A percentile compares a stretch with the other conserved stretches of the same genome.
These are phyloP conservation scores for Colletotrichum tofieldiae DNA, from an alignment of 2,329 filamentous ascomycete genomes.

Conservation along the genomic window DNA sequence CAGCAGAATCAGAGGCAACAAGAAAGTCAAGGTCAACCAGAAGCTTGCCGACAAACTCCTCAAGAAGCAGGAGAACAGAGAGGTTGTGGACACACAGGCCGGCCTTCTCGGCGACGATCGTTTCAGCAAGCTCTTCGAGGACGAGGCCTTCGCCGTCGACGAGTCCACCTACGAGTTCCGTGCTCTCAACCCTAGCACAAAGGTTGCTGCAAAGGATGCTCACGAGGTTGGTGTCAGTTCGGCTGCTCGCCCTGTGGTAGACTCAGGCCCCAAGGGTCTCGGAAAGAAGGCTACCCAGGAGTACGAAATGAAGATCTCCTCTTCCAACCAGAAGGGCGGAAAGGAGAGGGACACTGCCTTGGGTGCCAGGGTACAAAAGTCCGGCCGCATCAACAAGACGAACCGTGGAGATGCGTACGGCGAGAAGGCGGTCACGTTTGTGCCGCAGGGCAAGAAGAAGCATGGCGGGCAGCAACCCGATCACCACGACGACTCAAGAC, in stretches of 20 bases:
- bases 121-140: constrained; percentile 91
- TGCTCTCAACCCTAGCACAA: constrained; percentile 89
- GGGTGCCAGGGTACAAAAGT: constrained; percentile 69
- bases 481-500: constrained; percentile 44
- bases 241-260: constrained; percentile 25
- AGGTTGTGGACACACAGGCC: constrained; percentile 70
- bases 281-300: constrained; percentile 34
- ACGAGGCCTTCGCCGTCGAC: constrained; percentile 93
- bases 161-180: constrained; percentile 91
- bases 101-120: constrained; percentile 86
- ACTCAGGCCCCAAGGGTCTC: constrained; percentile 32
- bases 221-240: constrained; percentile 41
- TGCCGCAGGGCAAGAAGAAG: constrained; percentile 72
- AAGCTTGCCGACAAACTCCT: constrained; percentile 82
- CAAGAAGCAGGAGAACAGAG: constrained; percentile 74
- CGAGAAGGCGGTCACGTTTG: constrained; percentile 81
- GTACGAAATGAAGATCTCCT: constrained; percentile 76
- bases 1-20: constrained; percentile 91
- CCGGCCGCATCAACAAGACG: constrained; percentile 62
- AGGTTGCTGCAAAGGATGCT: constrained; percentile 41
- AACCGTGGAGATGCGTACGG: constrained; percentile 68
- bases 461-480: constrained; percentile 44
- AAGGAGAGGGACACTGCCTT: constrained; percentile 70
- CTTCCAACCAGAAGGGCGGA: constrained; percentile 74
- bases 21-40: constrained; percentile 98